phyloP scores from a whole-genome alignment of 2,329 filamentous ascomycete genomes.

The Xylariales sp. region DNA sequence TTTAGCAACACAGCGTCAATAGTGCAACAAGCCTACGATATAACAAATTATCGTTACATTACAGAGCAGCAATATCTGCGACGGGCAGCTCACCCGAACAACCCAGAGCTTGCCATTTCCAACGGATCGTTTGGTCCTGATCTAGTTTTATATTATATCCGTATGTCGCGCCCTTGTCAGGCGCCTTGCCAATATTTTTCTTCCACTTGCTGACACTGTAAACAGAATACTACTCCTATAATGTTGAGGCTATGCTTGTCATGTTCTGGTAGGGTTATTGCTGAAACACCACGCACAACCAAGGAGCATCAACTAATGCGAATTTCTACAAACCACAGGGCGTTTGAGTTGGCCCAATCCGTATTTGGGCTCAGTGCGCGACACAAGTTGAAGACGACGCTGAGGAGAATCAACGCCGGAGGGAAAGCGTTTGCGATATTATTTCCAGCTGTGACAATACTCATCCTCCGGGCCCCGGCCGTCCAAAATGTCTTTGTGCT shows the following conservation, averaged over 20 bases:
- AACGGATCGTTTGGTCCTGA: slow-evolving; percentile 19
- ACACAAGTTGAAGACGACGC: slow-evolving; percentile 9
- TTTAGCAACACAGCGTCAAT: slow-evolving; percentile 18
- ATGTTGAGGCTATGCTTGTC: slow-evolving; percentile 18
- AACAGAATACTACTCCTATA: slow-evolving; percentile 22
- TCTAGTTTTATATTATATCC: slow-evolving; percentile 20
- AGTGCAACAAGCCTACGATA: slow-evolving; percentile 16
- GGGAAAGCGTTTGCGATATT: slow-evolving; percentile 15
- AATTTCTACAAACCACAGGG: slow-evolving; percentile 3
- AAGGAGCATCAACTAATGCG: too few species aligned
- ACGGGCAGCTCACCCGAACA: slow-evolving; percentile 11
- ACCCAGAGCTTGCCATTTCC: slow-evolving; percentile 19
- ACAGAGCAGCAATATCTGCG: slow-evolving; percentile 13
- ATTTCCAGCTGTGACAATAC: slow-evolving; percentile 17
- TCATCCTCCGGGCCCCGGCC: slow-evolving; percentile 13
- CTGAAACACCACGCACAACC: too few species aligned
- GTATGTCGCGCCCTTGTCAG: too few species aligned
- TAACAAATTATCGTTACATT: slow-evolving; percentile 13
- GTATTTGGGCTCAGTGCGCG: slow-evolving; percentile 11
- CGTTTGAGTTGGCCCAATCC: slow-evolving; percentile 10
- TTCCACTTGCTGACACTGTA: too few species aligned
- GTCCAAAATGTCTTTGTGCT: slow-evolving; percentile 14
- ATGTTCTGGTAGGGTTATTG: slow-evolving; percentile 21
- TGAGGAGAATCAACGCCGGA: slow-evolving; percentile 13
- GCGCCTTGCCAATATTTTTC: too few species aligned